Evolutionary conservation across 768 basidiomycete species (phyloP).

Genomic region (Tulasnella sp.): DNA sequence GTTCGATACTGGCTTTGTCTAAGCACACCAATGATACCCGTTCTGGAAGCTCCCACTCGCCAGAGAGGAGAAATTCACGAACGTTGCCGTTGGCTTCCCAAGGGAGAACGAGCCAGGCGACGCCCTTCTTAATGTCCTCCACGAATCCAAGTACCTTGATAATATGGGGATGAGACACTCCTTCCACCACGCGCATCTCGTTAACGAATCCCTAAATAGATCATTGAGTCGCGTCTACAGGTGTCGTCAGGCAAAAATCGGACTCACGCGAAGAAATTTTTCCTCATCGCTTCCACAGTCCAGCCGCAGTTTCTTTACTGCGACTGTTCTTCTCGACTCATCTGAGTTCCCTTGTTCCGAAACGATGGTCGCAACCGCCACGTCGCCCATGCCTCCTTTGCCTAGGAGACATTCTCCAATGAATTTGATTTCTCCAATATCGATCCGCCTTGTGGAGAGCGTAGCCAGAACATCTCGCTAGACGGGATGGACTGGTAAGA

Average conservation of each 20-base stretch:
- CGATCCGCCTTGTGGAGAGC: neutral
- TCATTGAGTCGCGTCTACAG: neutral
- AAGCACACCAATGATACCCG: neutral
- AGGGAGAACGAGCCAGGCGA: neutral
- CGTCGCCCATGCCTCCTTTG: neutral
- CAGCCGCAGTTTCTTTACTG: neutral
- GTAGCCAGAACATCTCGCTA: neutral
- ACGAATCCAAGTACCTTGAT: neutral
- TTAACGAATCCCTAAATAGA: neutral
- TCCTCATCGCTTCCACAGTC: neutral
- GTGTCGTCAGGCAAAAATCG: neutral
- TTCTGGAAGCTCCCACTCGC: neutral
- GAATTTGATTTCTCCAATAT: neutral
- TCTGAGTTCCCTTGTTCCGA: neutral
- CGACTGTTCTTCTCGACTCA: neutral
- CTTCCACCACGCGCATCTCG: neutral
- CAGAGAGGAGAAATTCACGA: neutral
- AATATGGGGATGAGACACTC: neutral
- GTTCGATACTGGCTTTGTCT: neutral
- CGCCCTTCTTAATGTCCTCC: neutral
- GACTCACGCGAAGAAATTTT: neutral
- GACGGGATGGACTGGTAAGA: neutral
- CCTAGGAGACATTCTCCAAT: neutral
- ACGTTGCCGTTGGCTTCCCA: constrained; percentile 7
- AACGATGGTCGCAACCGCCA: neutral